A percentile compares a stretch with the other conserved stretches of the same genome.
Conservation (phyloP, 2,329 filamentous ascomycete species). For the Teratosphaeria viscida region DNA sequence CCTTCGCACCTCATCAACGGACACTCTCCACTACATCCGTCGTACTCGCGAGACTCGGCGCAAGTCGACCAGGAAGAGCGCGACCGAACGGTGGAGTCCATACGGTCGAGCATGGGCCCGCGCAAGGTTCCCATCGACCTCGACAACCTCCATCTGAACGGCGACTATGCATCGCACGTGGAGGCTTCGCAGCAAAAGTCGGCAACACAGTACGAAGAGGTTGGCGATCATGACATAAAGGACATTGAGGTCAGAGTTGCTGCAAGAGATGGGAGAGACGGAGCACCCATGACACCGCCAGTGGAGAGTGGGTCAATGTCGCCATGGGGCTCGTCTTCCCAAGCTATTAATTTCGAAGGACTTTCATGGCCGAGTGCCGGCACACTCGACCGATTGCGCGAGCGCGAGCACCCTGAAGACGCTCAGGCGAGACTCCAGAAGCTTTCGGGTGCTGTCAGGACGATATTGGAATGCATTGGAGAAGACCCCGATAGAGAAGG, state of each 20-base stretch:
- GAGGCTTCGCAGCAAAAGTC: slow-evolving; percentile 6
- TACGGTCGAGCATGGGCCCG: slow-evolving; percentile 45
- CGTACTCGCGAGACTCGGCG: slow-evolving; percentile 27
- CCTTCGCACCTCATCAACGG: slow-evolving; percentile 49
- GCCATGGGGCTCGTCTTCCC: slow-evolving; percentile 39
- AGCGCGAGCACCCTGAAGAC: slow-evolving; percentile 41
- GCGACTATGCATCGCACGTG: neutral
- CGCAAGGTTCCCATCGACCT: slow-evolving; percentile 35
- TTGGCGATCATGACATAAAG: slow-evolving; percentile 37
- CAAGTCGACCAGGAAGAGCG: slow-evolving; percentile 41
- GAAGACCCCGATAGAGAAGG: slow-evolving; percentile 57
- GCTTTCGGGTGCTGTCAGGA: slow-evolving; percentile 52
- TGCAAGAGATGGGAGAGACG: slow-evolving; percentile 44
- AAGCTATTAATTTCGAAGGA: slow-evolving; percentile 46
- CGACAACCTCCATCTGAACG: slow-evolving; percentile 9
- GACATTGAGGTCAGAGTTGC: slow-evolving; percentile 17
- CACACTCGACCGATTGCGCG: slow-evolving; percentile 19
- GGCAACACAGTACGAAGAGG: slow-evolving; percentile 23
- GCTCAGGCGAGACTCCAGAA: slow-evolving; percentile 48
- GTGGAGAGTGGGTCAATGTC: slow-evolving; percentile 40
- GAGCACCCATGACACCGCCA: slow-evolving; percentile 41
- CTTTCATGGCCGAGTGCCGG: slow-evolving; percentile 43
- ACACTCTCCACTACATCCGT: slow-evolving; percentile 38
- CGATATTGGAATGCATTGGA: slow-evolving; percentile 55
- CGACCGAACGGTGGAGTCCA: slow-evolving; percentile 48